Evolutionary conservation across 345 rosid species (phyloP).

Genomic region (Excoecaria agallocha): DNA sequence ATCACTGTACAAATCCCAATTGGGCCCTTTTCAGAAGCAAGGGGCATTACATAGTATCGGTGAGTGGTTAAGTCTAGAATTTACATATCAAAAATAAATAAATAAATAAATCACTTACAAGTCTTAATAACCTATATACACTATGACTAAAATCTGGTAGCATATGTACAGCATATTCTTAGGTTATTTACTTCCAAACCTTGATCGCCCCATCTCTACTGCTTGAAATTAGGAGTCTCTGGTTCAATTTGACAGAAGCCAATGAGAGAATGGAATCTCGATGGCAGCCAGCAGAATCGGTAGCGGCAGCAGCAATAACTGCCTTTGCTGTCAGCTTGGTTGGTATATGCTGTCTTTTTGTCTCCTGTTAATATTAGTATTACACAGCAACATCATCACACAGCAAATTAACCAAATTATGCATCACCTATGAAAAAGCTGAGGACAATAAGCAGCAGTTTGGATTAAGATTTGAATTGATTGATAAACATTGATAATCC

Average conservation of each 20-base stretch:
- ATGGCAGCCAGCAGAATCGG: constrained; percentile 94
- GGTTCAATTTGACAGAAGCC: constrained; percentile 88
- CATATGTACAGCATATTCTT: constrained; percentile 35
- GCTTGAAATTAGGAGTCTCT: constrained; percentile 86
- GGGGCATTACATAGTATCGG: neutral
- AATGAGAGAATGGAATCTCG: constrained; percentile 83
- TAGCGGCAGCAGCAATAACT: constrained; percentile 76
- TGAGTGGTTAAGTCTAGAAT: neutral
- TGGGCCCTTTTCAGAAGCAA: neutral
- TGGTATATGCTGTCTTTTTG: constrained; percentile 56
- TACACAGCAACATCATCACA: neutral
- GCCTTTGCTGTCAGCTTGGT: constrained; percentile 72
- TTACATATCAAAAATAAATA: neutral
- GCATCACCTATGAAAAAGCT: neutral
- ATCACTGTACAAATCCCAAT: constrained; percentile 7
- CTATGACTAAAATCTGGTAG: constrained; percentile 13
- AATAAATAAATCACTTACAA: neutral
- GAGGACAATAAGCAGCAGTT: neutral
- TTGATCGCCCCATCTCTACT: constrained; percentile 95
- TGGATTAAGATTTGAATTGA: too few relatives aligned
- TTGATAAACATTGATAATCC: neutral
- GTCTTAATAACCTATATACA: constrained; percentile 25
- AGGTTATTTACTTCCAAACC: constrained; percentile 80
- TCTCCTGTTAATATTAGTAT: constrained; percentile 53
- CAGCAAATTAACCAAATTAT: neutral